phyloP scores from a whole-genome alignment of 2,329 filamentous ascomycete genomes.

The Arthrocladium fulminans region DNA sequence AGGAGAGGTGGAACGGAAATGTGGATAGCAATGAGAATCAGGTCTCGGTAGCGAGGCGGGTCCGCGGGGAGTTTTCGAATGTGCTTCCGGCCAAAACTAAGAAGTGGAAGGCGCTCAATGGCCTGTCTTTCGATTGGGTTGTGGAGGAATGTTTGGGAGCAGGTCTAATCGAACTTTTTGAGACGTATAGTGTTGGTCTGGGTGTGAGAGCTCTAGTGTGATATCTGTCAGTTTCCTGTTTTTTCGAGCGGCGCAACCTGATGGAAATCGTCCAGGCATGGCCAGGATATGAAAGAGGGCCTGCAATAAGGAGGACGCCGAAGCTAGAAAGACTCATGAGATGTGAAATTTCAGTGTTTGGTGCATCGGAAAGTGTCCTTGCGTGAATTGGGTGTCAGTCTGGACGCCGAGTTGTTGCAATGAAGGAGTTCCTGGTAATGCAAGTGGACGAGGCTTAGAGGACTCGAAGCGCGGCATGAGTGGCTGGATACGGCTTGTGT shows the following conservation, averaged over 20 bases:
- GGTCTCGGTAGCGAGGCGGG: slow-evolving; percentile 43
- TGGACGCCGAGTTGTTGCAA: too few species aligned
- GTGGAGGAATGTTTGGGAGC: slow-evolving; percentile 53
- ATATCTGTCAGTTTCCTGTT: background rate
- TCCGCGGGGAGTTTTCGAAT: slow-evolving; percentile 48
- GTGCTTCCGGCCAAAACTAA: slow-evolving; percentile 51
- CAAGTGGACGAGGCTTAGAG: too few species aligned
- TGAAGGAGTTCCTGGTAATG: too few species aligned
- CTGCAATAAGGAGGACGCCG: too few species aligned
- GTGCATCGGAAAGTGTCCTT: too few species aligned
- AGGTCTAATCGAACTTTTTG: slow-evolving; percentile 53
- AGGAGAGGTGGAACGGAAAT: slow-evolving; percentile 57
- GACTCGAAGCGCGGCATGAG: too few species aligned
- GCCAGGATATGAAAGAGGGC: too few species aligned
- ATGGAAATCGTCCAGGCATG: too few species aligned
- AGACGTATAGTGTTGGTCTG: slow-evolving; percentile 53
- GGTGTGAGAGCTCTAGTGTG: slow-evolving; percentile 36
- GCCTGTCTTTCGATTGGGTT: slow-evolving; percentile 52
- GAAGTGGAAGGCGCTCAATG: slow-evolving; percentile 54
- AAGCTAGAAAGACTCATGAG: too few species aligned
- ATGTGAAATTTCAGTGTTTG: too few species aligned
- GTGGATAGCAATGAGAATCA: slow-evolving; percentile 36
- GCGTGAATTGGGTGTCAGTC: too few species aligned
- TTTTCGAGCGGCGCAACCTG: background rate
- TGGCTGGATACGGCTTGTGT: too few species aligned